Evolutionary conservation across 352 stramenopile genomes (phyloP).

Genomic region (Poterioochromonas sp.): DNA sequence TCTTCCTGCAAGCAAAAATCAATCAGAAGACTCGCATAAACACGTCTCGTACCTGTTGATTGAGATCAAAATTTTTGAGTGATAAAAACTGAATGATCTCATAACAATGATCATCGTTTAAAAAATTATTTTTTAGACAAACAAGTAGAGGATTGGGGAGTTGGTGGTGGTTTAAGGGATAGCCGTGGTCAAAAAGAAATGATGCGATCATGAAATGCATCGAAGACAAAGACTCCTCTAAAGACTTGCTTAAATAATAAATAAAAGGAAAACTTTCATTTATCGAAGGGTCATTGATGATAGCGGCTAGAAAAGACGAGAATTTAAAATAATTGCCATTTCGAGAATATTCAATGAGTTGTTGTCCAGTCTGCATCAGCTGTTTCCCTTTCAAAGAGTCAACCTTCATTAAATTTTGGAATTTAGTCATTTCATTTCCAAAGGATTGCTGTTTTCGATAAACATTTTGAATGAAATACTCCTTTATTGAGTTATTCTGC

Average conservation of each 20-base stretch:
- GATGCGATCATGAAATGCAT: slow-evolving; percentile 13
- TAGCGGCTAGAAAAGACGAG: too few relatives aligned
- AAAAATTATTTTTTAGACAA: background rate
- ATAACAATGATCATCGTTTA: background rate
- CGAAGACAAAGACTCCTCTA: background rate
- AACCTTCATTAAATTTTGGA: slow-evolving; percentile 4
- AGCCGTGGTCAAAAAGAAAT: slow-evolving; percentile 24
- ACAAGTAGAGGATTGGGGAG: background rate
- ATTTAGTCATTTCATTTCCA: background rate
- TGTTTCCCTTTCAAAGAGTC: background rate
- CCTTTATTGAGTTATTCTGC: too few relatives aligned
- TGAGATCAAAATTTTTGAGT: background rate
- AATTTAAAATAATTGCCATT: background rate
- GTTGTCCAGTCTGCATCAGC: background rate
- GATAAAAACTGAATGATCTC: background rate
- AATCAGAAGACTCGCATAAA: background rate
- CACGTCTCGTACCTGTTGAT: background rate
- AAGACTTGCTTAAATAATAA: background rate
- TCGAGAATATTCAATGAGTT: background rate
- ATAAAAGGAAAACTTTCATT: background rate
- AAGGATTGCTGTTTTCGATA: background rate
- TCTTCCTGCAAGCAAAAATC: slow-evolving; percentile 10
- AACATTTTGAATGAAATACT: too few relatives aligned
- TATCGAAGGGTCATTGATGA: background rate
- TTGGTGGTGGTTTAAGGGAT: background rate